These are phyloP conservation scores for Blastocystis sp. DNA, from an alignment of 352 stramenopile genomes.

Conservation along the genomic window DNA sequence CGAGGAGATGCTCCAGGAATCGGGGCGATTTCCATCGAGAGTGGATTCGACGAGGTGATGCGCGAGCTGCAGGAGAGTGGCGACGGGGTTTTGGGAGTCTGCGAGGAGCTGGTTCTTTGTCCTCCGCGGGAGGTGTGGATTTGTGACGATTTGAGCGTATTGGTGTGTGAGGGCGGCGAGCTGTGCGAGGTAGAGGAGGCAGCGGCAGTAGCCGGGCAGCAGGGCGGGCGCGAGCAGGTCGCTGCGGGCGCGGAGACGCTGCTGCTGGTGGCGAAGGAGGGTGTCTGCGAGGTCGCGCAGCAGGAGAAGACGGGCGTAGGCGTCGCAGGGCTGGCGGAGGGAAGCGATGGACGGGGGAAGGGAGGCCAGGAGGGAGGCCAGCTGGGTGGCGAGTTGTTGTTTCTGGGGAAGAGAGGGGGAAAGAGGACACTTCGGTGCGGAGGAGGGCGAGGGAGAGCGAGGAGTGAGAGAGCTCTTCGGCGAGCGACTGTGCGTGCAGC, in stretches of 20 bases:
- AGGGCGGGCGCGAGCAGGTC: background rate
- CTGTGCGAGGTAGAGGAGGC: slow-evolving; percentile 33
- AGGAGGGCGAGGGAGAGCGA: background rate
- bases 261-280: background rate
- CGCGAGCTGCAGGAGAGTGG: background rate
- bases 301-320: background rate
- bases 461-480: background rate
- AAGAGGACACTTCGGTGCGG: background rate
- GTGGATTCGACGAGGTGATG: background rate
- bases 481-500: too few species aligned
- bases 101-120: background rate
- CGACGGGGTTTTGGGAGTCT: background rate
- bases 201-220: background rate
- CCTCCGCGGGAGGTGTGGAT: background rate
- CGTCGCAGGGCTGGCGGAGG: background rate
- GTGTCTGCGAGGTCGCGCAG: background rate
- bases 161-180: background rate
- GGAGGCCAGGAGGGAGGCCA: background rate
- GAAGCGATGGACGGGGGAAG: background rate
- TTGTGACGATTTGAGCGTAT: background rate
- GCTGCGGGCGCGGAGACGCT: background rate
- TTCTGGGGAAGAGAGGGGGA: background rate
- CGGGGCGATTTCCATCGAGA: background rate
- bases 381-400: background rate
- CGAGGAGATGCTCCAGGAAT: background rate